Evolutionary conservation across 192 early-diverging fungal species (phyloP).

Genomic region (Coemansia sp.): DNA sequence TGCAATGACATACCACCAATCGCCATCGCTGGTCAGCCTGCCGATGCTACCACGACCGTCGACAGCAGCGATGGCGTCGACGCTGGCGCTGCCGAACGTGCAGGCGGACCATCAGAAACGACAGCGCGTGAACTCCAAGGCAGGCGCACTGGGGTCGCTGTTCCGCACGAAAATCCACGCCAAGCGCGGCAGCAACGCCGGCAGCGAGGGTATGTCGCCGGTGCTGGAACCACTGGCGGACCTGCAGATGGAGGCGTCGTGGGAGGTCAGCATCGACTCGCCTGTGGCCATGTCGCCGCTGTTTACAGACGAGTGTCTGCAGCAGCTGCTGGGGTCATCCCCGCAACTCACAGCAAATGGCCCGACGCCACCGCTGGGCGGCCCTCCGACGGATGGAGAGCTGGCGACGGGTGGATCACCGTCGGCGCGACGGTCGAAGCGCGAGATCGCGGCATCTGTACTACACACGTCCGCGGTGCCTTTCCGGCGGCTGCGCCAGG

Average conservation of each 20-base stretch:
- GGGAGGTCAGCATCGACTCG: conserved; percentile 40
- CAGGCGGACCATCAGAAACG: conserved; percentile 26
- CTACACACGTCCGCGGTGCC: conserved; percentile 42
- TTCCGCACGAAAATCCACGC: conserved; percentile 38
- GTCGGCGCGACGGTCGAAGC: conserved; percentile 38
- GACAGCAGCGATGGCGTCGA: conserved; percentile 28
- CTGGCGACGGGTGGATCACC: conserved; percentile 3
- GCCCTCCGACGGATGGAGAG: conserved; percentile 1
- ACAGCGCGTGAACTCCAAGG: conserved; percentile 43
- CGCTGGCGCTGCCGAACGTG: conserved; percentile 18
- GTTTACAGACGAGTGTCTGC: conserved; percentile 46
- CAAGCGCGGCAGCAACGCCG: conserved; percentile 41
- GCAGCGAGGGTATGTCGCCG: conserved; percentile 33
- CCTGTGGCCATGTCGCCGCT: conserved; percentile 40
- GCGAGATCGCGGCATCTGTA: conserved; percentile 43
- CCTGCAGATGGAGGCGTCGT: conserved; percentile 9
- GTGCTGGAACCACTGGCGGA: conserved; percentile 24
- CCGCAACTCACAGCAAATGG: conserved; percentile 21
- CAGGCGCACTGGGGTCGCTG: conserved; percentile 39
- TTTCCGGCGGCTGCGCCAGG: conserved; percentile 42
- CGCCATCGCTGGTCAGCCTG: conserved; percentile 47
- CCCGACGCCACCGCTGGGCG: conserved; percentile 10
- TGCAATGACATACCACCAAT: conserved; percentile 46
- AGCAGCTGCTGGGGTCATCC: conserved; percentile 47
- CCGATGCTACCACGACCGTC: conserved; percentile 51